These are phyloP conservation scores for Phytopythium oedochilum DNA, from an alignment of 352 stramenopile species.

Conservation along the genomic window DNA sequence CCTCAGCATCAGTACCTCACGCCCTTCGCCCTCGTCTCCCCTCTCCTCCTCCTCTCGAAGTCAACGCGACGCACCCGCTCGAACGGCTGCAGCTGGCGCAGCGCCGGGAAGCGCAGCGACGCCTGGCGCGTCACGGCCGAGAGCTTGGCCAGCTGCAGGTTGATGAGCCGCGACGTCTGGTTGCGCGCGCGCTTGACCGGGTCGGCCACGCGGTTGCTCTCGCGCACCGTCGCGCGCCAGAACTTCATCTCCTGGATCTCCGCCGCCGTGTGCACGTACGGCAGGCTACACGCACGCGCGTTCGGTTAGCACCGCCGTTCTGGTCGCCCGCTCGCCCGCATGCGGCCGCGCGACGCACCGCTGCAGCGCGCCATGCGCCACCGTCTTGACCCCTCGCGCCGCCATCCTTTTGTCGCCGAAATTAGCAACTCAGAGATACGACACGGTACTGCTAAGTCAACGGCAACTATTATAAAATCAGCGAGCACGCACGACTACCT, in stretches of 20 bases:
- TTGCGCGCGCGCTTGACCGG: slow-evolving; percentile 81
- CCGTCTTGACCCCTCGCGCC: slow-evolving; percentile 14
- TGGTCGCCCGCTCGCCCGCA: neutral
- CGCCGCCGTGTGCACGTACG: slow-evolving; percentile 72
- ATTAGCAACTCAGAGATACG: neutral
- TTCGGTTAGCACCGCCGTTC: neutral
- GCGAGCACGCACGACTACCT: neutral
- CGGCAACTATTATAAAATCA: neutral
- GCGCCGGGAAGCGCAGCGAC: slow-evolving; percentile 71
- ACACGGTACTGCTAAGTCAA: neutral
- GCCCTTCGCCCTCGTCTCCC: no score
- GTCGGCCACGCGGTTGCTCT: slow-evolving; percentile 78
- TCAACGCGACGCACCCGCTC: slow-evolving; percentile 37
- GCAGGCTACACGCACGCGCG: slow-evolving; percentile 31
- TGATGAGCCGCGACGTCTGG: slow-evolving; percentile 77
- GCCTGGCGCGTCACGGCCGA: slow-evolving; percentile 65
- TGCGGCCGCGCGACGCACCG: slow-evolving; percentile 26
- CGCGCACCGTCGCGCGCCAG: slow-evolving; percentile 59
- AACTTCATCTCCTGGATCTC: slow-evolving; percentile 89
- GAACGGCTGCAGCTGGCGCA: slow-evolving; percentile 77
- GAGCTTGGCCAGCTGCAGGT: slow-evolving; percentile 69
- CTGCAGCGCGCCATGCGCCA: slow-evolving; percentile 66
- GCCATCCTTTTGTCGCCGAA: slow-evolving; percentile 8
- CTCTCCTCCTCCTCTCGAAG: no score
- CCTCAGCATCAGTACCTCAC: neutral